A percentile compares a stretch with the other conserved stretches of the same genome.
Evolutionary conservation across 805 yeast species (phyloP).

Genomic region (Kurtzmaniella fragi): DNA sequence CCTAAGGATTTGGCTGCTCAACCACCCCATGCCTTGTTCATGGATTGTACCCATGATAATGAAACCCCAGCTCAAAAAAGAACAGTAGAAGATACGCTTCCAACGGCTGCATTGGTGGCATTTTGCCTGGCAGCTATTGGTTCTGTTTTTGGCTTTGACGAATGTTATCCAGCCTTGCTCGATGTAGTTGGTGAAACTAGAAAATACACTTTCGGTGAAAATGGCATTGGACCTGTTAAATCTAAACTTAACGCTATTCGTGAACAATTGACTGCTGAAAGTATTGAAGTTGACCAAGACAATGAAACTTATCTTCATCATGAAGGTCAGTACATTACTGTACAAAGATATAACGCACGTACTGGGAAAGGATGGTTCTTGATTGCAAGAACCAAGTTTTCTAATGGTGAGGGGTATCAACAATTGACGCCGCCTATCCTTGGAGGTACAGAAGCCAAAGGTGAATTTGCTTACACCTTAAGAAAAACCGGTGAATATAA

Average conservation of each 20-base stretch:
- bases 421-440: conserved; percentile 51
- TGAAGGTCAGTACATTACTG: conserved; percentile 86
- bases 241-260: conserved; percentile 53
- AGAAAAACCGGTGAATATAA: conserved; percentile 46
- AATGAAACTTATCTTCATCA: conserved; percentile 94
- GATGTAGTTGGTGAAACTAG: conserved; percentile 78
- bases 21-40: conserved; percentile 89
- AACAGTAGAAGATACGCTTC: conserved; percentile 89
- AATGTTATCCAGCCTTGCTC: conserved; percentile 75
- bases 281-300: conserved; percentile 47
- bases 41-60: conserved; percentile 98
- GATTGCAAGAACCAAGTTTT: conserved; percentile 81
- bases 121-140: conserved; percentile 93
- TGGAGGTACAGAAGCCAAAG: conserved; percentile 55
- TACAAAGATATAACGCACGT: conserved; percentile 78
- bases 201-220: conserved; percentile 44
- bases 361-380: conserved; percentile 87
- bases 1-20: conserved; percentile 62
- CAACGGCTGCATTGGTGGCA: conserved; percentile 92
- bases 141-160: conserved; percentile 91
- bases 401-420: conserved; percentile 41
- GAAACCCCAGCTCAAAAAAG: conserved; percentile 85
- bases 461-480: conserved; percentile 55
- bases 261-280: conserved; percentile 48
- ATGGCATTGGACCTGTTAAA: conserved; percentile 79